Conservation (phyloP, 2,329 filamentous ascomycete species). For the Diplodia intermedia region DNA sequence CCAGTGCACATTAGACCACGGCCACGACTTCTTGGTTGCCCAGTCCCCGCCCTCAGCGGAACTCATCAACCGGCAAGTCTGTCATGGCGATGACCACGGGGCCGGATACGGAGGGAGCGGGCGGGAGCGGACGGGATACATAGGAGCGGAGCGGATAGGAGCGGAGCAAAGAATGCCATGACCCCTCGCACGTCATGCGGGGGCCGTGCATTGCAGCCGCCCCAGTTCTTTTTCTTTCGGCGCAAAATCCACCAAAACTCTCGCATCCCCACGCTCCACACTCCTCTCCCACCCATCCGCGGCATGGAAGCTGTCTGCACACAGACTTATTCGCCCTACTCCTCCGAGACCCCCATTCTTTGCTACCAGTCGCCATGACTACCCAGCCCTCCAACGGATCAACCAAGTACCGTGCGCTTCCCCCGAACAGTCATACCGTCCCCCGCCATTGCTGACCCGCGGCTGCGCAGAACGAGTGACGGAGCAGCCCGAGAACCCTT, state of each 20-base stretch:
- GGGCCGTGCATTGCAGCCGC: conserved; percentile 21
- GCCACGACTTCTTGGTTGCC: too few relatives aligned
- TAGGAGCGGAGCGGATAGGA: background rate
- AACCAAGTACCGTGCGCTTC: conserved; percentile 30
- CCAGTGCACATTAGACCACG: too few relatives aligned
- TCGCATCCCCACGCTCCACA: conserved; percentile 21
- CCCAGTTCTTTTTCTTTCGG: conserved; percentile 24
- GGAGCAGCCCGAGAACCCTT: conserved; percentile 87
- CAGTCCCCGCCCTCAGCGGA: too few relatives aligned
- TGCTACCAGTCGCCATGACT: conserved; percentile 34
- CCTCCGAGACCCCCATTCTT: conserved; percentile 31
- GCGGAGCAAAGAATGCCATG: background rate
- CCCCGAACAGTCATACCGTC: conserved; percentile 1
- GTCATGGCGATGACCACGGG: too few relatives aligned
- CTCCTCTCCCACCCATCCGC: conserved; percentile 3
- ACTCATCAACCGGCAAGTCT: too few relatives aligned
- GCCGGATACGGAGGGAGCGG: background rate
- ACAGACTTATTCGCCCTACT: conserved; percentile 32
- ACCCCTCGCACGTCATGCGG: conserved; percentile 29
- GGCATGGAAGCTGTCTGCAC: conserved; percentile 29
- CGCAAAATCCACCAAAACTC: conserved; percentile 11
- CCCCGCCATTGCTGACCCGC: conserved; percentile 7
- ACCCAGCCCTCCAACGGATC: conserved; percentile 22
- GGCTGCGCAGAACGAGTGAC: conserved; percentile 17
- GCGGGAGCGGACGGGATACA: background rate